Conservation (phyloP, 2,329 filamentous ascomycete genomes). For the Sporothrix euskadiensis region DNA sequence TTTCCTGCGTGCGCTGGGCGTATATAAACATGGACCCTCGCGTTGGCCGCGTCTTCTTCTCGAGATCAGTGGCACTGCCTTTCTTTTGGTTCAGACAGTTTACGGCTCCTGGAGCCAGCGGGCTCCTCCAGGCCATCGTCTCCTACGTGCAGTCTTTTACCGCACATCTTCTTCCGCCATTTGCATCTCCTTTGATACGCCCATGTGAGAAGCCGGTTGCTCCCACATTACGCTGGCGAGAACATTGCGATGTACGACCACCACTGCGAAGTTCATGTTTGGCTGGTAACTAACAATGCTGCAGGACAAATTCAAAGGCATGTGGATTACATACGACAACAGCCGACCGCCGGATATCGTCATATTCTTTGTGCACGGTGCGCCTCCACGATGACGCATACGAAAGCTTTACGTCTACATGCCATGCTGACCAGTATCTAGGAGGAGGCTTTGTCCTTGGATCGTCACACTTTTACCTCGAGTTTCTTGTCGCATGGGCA, state of each 20-base stretch:
- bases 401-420: not conserved
- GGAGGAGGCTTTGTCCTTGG: conserved; percentile 84
- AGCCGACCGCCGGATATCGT: conserved; percentile 68
- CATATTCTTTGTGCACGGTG: conserved; percentile 70
- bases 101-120: not conserved
- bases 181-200: not conserved
- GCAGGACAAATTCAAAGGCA: conserved; percentile 53
- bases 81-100: conserved; percentile 60
- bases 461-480: conserved; percentile 78
- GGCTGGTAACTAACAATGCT: conserved; percentile 38
- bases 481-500: conserved; percentile 75
- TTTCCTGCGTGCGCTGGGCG: conserved; percentile 14
- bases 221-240: not conserved
- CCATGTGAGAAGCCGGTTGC: not conserved
- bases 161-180: not conserved
- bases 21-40: conserved; percentile 69
- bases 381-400: conserved; percentile 31
- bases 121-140: not conserved
- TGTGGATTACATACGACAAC: conserved; percentile 68
- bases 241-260: not conserved
- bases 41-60: conserved; percentile 76
- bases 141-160: not conserved
- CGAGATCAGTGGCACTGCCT: conserved; percentile 68
- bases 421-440: conserved; percentile 38
- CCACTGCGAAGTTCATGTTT: not conserved